Percentiles rank a stretch among this genome's conserved stretches.
Evolutionary conservation across 768 basidiomycete species (phyloP).

Genomic region (Lactifluus echinatus): DNA sequence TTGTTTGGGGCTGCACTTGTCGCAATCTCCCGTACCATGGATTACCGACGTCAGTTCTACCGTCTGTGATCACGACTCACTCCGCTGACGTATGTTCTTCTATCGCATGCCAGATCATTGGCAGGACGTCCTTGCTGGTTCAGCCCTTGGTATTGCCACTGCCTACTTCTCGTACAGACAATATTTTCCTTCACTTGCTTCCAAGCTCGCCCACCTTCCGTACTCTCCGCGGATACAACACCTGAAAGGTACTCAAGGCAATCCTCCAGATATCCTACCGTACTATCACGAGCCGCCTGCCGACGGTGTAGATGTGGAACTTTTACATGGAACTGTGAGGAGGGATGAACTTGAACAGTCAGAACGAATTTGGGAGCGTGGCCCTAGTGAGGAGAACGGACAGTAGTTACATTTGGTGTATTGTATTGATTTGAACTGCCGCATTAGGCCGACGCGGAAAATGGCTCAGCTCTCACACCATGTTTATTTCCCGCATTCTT

Average conservation of each 20-base stretch:
- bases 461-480: not conserved
- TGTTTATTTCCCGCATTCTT: slow-evolving; percentile 3
- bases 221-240: slow-evolving; percentile 57
- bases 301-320: slow-evolving; percentile 15
- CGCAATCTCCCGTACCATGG: slow-evolving; percentile 85
- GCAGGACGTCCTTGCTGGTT: slow-evolving; percentile 82
- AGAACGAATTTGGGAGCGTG: slow-evolving; percentile 10
- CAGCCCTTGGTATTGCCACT: slow-evolving; percentile 60
- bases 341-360: slow-evolving; percentile 25
- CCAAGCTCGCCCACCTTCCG: slow-evolving; percentile 57
- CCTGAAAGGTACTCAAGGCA: slow-evolving; percentile 30
- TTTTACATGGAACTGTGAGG: slow-evolving; percentile 26
- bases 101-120: slow-evolving; percentile 69
- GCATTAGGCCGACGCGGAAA: not conserved
- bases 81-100: slow-evolving; percentile 12
- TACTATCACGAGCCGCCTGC: slow-evolving; percentile 3
- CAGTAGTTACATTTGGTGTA: not conserved
- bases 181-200: slow-evolving; percentile 70
- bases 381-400: not conserved
- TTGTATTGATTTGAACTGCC: too few relatives aligned
- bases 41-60: slow-evolving; percentile 63
- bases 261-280: not conserved
- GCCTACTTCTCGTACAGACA: slow-evolving; percentile 76
- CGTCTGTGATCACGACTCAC: not conserved
- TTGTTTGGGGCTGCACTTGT: slow-evolving; percentile 70